These are phyloP conservation scores for Auricularia heimuer DNA, from an alignment of 768 basidiomycete genomes.

Conservation along the genomic window DNA sequence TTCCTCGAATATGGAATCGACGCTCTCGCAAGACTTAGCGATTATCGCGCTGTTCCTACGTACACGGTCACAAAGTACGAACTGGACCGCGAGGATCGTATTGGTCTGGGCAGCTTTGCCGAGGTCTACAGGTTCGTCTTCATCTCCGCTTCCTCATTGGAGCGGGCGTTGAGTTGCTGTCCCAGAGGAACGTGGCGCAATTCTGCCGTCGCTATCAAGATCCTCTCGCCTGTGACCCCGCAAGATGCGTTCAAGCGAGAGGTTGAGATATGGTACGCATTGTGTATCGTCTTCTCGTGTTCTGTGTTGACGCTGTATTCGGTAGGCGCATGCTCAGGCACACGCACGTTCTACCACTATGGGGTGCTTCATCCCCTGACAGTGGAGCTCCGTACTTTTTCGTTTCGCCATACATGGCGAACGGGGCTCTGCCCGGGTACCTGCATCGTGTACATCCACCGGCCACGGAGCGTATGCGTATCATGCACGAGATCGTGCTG, in stretches of 20 bases:
- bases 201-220: slow-evolving; percentile 28
- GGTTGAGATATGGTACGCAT: slow-evolving; percentile 49
- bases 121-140: slow-evolving; percentile 19
- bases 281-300: not conserved
- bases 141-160: not conserved
- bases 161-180: slow-evolving; percentile 35
- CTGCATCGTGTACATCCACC: slow-evolving; percentile 20
- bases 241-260: slow-evolving; percentile 58
- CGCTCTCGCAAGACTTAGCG: slow-evolving; percentile 53
- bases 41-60: slow-evolving; percentile 4
- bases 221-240: slow-evolving; percentile 46
- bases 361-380: slow-evolving; percentile 54
- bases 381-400: slow-evolving; percentile 70
- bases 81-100: slow-evolving; percentile 53
- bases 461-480: not conserved
- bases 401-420: slow-evolving; percentile 56
- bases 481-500: slow-evolving; percentile 60
- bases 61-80: slow-evolving; percentile 46
- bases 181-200: slow-evolving; percentile 57
- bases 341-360: slow-evolving; percentile 60
- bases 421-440: slow-evolving; percentile 54
- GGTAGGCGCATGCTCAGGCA: slow-evolving; percentile 25
- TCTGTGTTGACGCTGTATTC: slow-evolving; percentile 17
- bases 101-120: slow-evolving; percentile 68
- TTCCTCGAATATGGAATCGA: slow-evolving; percentile 69